Conservation (phyloP, 164 flowering plant species). For the Stephania japonica region DNA sequence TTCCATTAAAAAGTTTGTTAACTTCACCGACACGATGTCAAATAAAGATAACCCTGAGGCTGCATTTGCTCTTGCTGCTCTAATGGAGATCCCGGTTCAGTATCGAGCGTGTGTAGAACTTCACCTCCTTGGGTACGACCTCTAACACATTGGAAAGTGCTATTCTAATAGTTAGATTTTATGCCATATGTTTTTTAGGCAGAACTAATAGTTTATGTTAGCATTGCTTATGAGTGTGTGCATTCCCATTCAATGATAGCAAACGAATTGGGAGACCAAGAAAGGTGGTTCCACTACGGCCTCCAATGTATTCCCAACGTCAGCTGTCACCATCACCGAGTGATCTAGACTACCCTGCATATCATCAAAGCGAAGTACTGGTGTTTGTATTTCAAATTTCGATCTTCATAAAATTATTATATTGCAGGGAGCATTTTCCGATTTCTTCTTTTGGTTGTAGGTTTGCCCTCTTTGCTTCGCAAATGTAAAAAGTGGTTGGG, state of each 20-base stretch:
- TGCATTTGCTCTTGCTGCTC: slow-evolving; percentile 78
- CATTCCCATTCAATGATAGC: slow-evolving; percentile 23
- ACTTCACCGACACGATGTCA: slow-evolving; percentile 61
- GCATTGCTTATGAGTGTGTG: background rate
- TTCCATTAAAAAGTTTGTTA: slow-evolving; percentile 56
- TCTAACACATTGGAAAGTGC: background rate
- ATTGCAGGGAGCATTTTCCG: background rate
- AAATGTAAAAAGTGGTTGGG: slow-evolving; percentile 43
- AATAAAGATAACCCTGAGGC: slow-evolving; percentile 38
- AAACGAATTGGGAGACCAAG: slow-evolving; percentile 43
- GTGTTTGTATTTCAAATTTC: background rate
- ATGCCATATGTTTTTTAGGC: no score
- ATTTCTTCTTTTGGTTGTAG: background rate
- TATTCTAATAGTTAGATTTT: background rate
- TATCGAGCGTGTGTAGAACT: slow-evolving; percentile 55
- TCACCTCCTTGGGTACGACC: slow-evolving; percentile 43
- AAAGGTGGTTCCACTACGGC: slow-evolving; percentile 46
- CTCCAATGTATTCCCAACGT: slow-evolving; percentile 34
- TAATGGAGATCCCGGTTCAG: slow-evolving; percentile 76
- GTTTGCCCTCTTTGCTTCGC: slow-evolving; percentile 56
- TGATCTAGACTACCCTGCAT: slow-evolving; percentile 10
- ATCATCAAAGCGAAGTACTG: slow-evolving; percentile 27
- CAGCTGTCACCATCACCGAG: slow-evolving; percentile 13
- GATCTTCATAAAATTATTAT: background rate
- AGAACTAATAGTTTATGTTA: background rate